Conservation (phyloP, 495 filamentous ascomycete species). For the Bombardia bombarda region DNA sequence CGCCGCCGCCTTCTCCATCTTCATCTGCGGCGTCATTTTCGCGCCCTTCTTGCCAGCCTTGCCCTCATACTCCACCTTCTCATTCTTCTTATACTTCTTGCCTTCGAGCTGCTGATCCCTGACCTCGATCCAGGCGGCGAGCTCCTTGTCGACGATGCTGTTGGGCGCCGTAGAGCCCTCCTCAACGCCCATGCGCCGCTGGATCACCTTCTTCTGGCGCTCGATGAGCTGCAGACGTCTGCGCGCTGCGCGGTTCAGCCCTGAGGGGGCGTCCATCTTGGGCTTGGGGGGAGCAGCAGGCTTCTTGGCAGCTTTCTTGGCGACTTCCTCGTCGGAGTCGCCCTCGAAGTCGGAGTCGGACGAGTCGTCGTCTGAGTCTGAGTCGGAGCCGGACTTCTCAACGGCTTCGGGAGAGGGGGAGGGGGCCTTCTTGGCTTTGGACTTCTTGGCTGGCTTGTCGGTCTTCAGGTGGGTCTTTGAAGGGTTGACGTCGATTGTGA, state of each 20-base stretch:
- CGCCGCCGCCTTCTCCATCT: not conserved
- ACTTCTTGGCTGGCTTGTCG: not conserved
- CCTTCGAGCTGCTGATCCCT: not conserved
- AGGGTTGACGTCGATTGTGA: not conserved
- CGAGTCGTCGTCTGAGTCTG: not conserved
- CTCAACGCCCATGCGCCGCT: conserved; percentile 9
- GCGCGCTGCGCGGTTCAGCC: conserved; percentile 14
- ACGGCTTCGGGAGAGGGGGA: too few species aligned
- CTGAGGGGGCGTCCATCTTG: conserved; percentile 1
- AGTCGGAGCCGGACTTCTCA: not conserved
- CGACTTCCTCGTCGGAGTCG: not conserved
- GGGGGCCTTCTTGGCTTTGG: too few species aligned
- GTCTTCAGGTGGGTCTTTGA: not conserved
- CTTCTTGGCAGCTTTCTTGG: not conserved
- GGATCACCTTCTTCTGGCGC: conserved; percentile 11
- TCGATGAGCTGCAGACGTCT: conserved; percentile 21
- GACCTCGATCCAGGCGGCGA: conserved; percentile 11
- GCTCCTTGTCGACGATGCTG: conserved; percentile 10
- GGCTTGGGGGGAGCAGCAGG: not conserved
- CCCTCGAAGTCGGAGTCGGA: not conserved
- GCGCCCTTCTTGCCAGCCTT: not conserved
- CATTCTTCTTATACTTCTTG: conserved; percentile 1
- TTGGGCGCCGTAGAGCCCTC: conserved; percentile 5
- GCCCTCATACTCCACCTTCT: not conserved
- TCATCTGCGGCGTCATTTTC: not conserved